A percentile compares a stretch with the other conserved stretches of the same genome.
Evolutionary conservation across 2,329 filamentous ascomycete genomes (phyloP).

Genomic region (Cladosporium sp.): DNA sequence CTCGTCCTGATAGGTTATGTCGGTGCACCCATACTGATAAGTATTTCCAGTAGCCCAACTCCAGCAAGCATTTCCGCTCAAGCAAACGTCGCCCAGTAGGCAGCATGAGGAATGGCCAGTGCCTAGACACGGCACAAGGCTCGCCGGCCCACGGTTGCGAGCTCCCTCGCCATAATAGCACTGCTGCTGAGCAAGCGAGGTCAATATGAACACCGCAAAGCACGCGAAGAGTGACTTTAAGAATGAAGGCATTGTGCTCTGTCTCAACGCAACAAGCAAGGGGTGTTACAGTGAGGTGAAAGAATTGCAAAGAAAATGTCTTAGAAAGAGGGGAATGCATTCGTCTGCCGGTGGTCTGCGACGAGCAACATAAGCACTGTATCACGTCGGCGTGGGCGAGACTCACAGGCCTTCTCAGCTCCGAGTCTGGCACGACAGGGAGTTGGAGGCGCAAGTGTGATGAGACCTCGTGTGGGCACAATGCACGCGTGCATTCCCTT

Average conservation of each 20-base stretch:
- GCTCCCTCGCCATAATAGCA: constrained; percentile 29
- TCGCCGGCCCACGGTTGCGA: constrained; percentile 21
- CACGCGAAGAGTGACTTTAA: no score
- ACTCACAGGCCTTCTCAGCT: background rate
- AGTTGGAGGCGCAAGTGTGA: no score
- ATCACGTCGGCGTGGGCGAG: background rate
- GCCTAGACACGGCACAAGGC: constrained; percentile 24
- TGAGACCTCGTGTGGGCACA: no score
- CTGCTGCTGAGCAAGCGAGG: constrained; percentile 22
- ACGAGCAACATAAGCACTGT: background rate
- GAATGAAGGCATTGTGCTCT: no score
- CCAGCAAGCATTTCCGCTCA: constrained; percentile 27
- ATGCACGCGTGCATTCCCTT: no score
- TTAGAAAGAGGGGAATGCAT: constrained; percentile 32
- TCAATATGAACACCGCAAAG: background rate
- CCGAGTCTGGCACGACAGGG: background rate
- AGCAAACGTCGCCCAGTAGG: constrained; percentile 26
- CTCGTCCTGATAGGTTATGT: constrained; percentile 25
- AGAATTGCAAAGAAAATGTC: background rate
- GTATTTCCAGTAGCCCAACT: constrained; percentile 24
- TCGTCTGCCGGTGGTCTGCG: background rate
- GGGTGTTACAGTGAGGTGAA: background rate
- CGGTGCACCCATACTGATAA: constrained; percentile 31
- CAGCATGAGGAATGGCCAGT: constrained; percentile 26
- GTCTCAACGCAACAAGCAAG: no score